Evolutionary conservation across 1,284 basidiomycete genomes (phyloP), one percentile per base, ranked within the genome.

Genomic region (Puccinia polysora): DNA sequence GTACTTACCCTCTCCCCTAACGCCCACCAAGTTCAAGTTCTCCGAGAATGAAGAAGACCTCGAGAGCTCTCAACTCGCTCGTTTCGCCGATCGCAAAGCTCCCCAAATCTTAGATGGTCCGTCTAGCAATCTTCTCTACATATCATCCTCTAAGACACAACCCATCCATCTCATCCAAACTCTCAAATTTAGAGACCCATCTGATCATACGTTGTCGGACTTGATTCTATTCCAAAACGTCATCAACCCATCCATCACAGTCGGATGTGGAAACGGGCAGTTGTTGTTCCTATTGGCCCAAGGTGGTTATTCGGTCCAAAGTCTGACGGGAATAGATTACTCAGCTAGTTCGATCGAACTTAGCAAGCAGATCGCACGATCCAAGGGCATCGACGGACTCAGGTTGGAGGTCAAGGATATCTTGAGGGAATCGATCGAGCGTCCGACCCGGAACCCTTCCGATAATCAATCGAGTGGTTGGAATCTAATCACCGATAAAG

Each of bases 401-500:
- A 28, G 58, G 14, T 36, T 70, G 2, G 45, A 70, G 23, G 45
- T 49, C 10, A 34, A 34, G 15, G 67, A 70, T 18, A 30, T 70
- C 28, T 18, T 70, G n/a, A 60, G 32, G 32, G 67, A 70, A 7
- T 23, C 34, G 2, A 68, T 68, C 20, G 53, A 58, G 23, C 55
- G 23, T 18, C 14, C 38, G 4, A 52, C 20, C 36, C 15, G 49
- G 3, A 14, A 36, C 20, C 8, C 25, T n/a, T 36, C n/a, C 25
- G n/a, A 53, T 38, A 8, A 60, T 38, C 14, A 60, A 14, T 4
- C n/a, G 10, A 28, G 25, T 18, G 58, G 67, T 7, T 70, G 67
- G 67, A 56, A 70, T 38, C 38, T 70, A 25, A 62, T 70, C n/a
- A 60, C 47, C 55, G 67, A 70, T 43, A 70, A 70, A 70, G 67